Conservation (phyloP, 2,329 filamentous ascomycete genomes). For the Phymatotrichopsis omnivora region DNA sequence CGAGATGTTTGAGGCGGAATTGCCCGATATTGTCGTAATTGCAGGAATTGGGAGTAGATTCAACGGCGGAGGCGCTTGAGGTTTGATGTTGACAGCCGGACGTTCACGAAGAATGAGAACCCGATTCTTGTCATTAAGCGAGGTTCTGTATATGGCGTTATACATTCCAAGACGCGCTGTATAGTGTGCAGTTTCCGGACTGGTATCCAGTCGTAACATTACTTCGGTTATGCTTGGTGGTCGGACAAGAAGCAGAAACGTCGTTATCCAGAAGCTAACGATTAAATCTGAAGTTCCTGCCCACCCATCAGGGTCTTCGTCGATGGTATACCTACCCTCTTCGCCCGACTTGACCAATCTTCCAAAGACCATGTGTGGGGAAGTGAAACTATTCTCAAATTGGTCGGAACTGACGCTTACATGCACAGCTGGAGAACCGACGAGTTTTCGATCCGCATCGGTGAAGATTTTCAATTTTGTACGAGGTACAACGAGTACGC, state of each 20-base stretch:
- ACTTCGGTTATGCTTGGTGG: neutral
- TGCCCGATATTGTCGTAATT: too few species aligned
- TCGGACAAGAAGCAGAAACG: constrained; percentile 10
- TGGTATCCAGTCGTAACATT: neutral
- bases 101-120: constrained; percentile 21
- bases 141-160: constrained; percentile 8
- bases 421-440: constrained; percentile 22
- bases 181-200: neutral
- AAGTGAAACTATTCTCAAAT: constrained; percentile 13
- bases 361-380: constrained; percentile 19
- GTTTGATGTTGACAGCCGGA: constrained; percentile 3
- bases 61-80: neutral
- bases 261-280: constrained; percentile 24
- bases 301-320: constrained; percentile 25
- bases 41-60: too few species aligned
- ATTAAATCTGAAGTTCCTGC: constrained; percentile 21
- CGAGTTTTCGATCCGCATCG: constrained; percentile 1
- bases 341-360: too few species aligned
- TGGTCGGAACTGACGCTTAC: too few species aligned
- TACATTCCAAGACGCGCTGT: constrained; percentile 2
- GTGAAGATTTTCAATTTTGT: constrained; percentile 13
- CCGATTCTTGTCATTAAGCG: constrained; percentile 11
- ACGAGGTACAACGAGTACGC: constrained; percentile 18
- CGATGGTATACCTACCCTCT: constrained; percentile 16
- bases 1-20: too few species aligned